Evolutionary conservation across 805 yeast species (phyloP).

Genomic region (Cyberlindnera samutprakarnensis): DNA sequence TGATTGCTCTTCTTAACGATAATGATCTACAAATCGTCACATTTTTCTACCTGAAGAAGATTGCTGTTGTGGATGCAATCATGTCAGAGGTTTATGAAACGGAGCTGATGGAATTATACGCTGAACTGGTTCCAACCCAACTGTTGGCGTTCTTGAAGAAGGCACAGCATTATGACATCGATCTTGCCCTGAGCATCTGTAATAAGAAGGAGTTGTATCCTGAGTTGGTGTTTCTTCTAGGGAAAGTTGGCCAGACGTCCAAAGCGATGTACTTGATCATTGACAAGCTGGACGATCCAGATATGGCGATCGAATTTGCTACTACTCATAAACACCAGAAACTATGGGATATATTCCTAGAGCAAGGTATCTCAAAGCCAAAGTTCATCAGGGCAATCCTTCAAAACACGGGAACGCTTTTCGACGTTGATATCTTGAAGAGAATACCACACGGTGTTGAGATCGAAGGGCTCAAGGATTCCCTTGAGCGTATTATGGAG

Average conservation of each 20-base stretch:
- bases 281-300: slow-evolving; percentile 70
- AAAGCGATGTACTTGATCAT: slow-evolving; percentile 74
- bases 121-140: slow-evolving; percentile 47
- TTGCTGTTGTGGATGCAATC: slow-evolving; percentile 50
- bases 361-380: slow-evolving; percentile 64
- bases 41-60: slow-evolving; percentile 56
- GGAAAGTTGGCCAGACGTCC: slow-evolving; percentile 72
- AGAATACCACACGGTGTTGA: slow-evolving; percentile 54
- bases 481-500: slow-evolving; percentile 52
- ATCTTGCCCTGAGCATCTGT: slow-evolving; percentile 61
- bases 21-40: slow-evolving; percentile 39
- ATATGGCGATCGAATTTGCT: slow-evolving; percentile 75
- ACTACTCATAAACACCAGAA: slow-evolving; percentile 36
- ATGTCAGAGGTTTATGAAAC: slow-evolving; percentile 54
- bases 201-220: slow-evolving; percentile 43
- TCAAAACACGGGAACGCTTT: slow-evolving; percentile 55
- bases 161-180: slow-evolving; percentile 59
- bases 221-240: slow-evolving; percentile 76
- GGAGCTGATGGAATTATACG: slow-evolving; percentile 55
- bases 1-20: slow-evolving; percentile 40
- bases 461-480: slow-evolving; percentile 57
- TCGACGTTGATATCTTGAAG: slow-evolving; percentile 61
- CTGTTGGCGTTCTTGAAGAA: slow-evolving; percentile 56
- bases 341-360: slow-evolving; percentile 70
- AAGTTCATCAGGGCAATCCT: slow-evolving; percentile 70